Conservation (phyloP, 169 alveolate genomes). For the Plasmodium malariae region DNA sequence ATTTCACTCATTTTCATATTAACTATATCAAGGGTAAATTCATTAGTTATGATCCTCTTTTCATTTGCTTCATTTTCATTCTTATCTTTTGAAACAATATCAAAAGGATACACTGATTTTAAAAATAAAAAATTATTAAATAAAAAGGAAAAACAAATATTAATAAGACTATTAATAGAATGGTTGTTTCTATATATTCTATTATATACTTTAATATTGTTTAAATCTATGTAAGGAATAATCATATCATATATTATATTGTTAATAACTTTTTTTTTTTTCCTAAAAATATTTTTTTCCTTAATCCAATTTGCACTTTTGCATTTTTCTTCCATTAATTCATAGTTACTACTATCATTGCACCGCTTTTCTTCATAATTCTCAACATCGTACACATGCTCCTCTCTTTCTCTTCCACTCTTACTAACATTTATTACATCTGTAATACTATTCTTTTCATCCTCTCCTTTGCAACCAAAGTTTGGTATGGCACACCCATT, state of each 20-base stretch:
- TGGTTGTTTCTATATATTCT: slow-evolving; percentile 26
- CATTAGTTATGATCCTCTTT: slow-evolving; percentile 22
- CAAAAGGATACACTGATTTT: slow-evolving; percentile 72
- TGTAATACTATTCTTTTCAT: too few species aligned
- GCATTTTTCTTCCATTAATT: too few species aligned
- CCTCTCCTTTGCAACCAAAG: too few species aligned
- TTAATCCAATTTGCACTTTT: background rate
- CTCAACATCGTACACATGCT: too few species aligned
- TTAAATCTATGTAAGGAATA: slow-evolving; percentile 51
- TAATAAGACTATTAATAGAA: slow-evolving; percentile 56
- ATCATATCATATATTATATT: slow-evolving; percentile 42
- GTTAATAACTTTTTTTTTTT: slow-evolving; percentile 18
- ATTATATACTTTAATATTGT: slow-evolving; percentile 32
- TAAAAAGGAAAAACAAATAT: slow-evolving; percentile 62
- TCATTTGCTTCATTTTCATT: slow-evolving; percentile 31
- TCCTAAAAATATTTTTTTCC: background rate
- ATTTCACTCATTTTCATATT: slow-evolving; percentile 53
- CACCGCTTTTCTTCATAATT: too few species aligned
- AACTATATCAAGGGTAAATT: slow-evolving; percentile 54
- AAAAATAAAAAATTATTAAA: slow-evolving; percentile 61
- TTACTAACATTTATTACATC: too few species aligned
- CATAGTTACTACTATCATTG: too few species aligned
- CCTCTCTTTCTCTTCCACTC: too few species aligned
- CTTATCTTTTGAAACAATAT: slow-evolving; percentile 40
- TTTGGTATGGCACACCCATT: too few species aligned